These are phyloP conservation scores for Alternaria hordeiaustralica DNA, from an alignment of 2,329 filamentous ascomycete species.

Conservation along the genomic window DNA sequence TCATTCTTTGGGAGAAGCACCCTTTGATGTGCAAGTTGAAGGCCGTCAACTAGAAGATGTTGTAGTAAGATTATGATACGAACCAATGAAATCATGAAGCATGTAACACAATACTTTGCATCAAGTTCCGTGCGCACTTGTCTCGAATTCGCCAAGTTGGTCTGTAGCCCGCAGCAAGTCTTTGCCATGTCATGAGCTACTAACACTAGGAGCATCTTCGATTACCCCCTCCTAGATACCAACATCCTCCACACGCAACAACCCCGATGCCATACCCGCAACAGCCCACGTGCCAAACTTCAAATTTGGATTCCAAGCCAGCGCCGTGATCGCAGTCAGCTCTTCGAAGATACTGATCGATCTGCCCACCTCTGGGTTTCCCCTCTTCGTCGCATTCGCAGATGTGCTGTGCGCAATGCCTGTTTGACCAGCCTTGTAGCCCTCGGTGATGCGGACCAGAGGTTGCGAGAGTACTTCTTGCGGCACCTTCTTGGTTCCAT, in stretches of 20 bases:
- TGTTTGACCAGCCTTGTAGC: conserved; percentile 47
- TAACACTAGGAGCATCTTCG: neutral
- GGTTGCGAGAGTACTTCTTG: conserved; percentile 26
- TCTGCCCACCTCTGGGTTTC: conserved; percentile 34
- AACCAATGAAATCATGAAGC: neutral
- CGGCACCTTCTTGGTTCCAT: conserved; percentile 5
- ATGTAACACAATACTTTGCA: neutral
- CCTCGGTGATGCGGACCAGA: conserved; percentile 50
- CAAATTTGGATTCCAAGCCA: conserved; percentile 61
- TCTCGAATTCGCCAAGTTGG: neutral
- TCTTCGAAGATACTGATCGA: conserved; percentile 55
- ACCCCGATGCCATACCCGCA: conserved; percentile 56
- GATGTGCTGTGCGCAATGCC: conserved; percentile 27
- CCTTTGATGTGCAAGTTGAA: conserved; percentile 42
- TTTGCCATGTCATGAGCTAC: neutral
- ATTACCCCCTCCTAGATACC: conserved; percentile 22
- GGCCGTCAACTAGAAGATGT: conserved; percentile 4
- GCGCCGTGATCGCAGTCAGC: conserved; percentile 51
- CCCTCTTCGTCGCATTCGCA: conserved; percentile 18
- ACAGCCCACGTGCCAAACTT: conserved; percentile 59
- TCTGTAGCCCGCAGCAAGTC: neutral
- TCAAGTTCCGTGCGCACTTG: neutral
- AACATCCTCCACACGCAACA: conserved; percentile 59
- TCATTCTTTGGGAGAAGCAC: conserved; percentile 48
- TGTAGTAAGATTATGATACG: neutral